Conservation (phyloP, 108 stramenopile species). For the Nannochloropsis oceanica region DNA sequence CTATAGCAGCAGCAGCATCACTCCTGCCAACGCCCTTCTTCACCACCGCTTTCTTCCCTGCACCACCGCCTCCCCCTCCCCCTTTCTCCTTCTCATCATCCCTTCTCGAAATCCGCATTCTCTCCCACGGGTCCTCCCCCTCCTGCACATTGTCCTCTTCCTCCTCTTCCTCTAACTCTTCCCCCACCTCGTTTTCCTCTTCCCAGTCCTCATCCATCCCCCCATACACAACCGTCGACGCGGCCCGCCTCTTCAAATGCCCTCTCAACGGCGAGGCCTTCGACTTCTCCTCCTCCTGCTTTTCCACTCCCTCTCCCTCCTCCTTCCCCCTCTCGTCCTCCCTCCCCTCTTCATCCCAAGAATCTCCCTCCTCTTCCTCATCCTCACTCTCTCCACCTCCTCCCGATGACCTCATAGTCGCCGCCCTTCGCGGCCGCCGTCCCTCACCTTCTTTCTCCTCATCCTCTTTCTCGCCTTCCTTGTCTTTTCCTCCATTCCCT, state of each 20-base stretch:
- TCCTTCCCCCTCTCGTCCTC: not conserved
- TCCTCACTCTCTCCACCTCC: not conserved
- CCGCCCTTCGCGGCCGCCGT: not conserved
- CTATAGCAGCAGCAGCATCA: no score
- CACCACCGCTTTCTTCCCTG: no score
- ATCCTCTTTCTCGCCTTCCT: not conserved
- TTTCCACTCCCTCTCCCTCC: not conserved
- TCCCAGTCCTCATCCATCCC: not conserved
- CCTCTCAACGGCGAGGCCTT: not conserved
- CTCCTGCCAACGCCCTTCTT: no score
- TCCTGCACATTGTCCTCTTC: not conserved
- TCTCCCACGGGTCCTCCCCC: not conserved
- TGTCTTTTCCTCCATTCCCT: not conserved
- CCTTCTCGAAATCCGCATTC: not conserved
- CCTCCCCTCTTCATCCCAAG: not conserved
- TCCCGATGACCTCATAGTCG: not conserved
- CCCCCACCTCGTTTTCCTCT: not conserved
- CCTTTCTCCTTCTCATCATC: no score
- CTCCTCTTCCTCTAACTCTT: not conserved
- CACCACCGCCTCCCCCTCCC: no score
- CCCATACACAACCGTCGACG: not conserved
- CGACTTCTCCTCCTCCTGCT: not conserved
- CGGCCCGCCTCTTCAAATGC: not conserved
- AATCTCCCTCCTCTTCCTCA: not conserved
- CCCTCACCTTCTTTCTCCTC: not conserved